Base-by-base conservation (phyloP, 2,329 filamentous ascomycete genomes). In the Ophiocordyceps camponoti-saundersi region DNA sequence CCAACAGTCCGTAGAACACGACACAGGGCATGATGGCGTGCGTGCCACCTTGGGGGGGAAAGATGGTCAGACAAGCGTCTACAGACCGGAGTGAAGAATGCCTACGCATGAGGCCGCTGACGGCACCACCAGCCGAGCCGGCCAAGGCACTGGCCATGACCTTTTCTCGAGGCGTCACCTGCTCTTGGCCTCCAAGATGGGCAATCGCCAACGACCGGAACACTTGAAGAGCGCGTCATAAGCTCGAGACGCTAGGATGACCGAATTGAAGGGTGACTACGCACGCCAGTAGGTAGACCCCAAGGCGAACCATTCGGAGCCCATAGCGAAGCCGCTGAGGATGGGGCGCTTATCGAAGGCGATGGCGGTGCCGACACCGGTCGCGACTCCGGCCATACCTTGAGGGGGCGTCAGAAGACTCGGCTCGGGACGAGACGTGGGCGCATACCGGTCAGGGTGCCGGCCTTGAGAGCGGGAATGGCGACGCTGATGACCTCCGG, bases 221-320 rank as follows among this genome's bases (percentile, higher is more conserved):
- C 20, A 70, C 75, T 79, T 36, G 15, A 44, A 20, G 20, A 10
- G 42, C n/a, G 18, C 36, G 18, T 13, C 12, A 47, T 57, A 45
- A 57, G 48, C 44, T 22, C 18, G 6, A 48, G 18, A 11, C 30
- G 20, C 18, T 6, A 15, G 1, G 12, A 23, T 2, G 40, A 13
- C 15, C 13, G 13, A 8, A 26, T 7, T 20, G 12, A 30, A 1
- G 26, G 42, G 32, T 22, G 21, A 29, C 1, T 41, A 64, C 76
- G 57, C 68, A 80, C 82, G 80, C 72, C 80, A 90, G 59, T 81
- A 95, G 16, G 77, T 83, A 44, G 75, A 77, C 34, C 86, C 86
- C 39, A 93, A 72, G 41, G 77, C 72, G 62, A 86, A 86, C 77
- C 85, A 95, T 65, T 94, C 87, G 40, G 85, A 68, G 18, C 85